Evolutionary conservation across 257 asterid species (phyloP), one percentile per base, ranked within the genome.

Genomic region (Avicennia marina): DNA sequence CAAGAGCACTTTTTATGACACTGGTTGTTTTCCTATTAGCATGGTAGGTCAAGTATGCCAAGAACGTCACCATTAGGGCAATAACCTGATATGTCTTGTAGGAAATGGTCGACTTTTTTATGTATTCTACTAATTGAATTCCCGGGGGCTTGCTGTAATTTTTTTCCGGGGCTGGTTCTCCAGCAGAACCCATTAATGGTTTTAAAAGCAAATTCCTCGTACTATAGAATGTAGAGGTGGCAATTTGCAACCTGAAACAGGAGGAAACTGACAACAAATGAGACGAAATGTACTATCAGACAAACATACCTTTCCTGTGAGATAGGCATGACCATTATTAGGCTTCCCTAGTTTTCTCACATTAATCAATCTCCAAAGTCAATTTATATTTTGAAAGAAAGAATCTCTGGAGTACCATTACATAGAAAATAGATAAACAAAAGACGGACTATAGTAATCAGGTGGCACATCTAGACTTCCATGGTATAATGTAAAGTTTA

Each of bases 1-100:
- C 99, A 27, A 93, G 97, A 6, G 99, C 97, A 40, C 90, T 87
- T 65, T 93, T 93, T 5, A 93, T 86, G 13, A 93, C 83, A 73
- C 99, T 89, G 12, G 95, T 84, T 11, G 99, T 93, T 79, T 93
- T 93, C 55, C 99, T 67, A 4, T 97, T 80, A 11, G 97, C 97
- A 20, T 93, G 99, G 63, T 86, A 93, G 36, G 81, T 49, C 13
- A 87, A 50, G 67, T 93, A 93, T 11, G 97, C 95, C 2, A 86
- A 77, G 73, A 93, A 93, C 13, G 99, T 93, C 0, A 93, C 75
- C 11, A 76, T 63, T 2, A 93, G 75, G 76, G 86, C 99, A 53
- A 86, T 64, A 46, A 74, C 89, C 76, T 84, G 99, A 70, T 93
- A 71, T 11, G 87, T 74, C 63, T 83, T 79, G 90, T 78, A 93